Conservation (phyloP, 768 basidiomycete genomes). For the Polyporus arcularius region DNA sequence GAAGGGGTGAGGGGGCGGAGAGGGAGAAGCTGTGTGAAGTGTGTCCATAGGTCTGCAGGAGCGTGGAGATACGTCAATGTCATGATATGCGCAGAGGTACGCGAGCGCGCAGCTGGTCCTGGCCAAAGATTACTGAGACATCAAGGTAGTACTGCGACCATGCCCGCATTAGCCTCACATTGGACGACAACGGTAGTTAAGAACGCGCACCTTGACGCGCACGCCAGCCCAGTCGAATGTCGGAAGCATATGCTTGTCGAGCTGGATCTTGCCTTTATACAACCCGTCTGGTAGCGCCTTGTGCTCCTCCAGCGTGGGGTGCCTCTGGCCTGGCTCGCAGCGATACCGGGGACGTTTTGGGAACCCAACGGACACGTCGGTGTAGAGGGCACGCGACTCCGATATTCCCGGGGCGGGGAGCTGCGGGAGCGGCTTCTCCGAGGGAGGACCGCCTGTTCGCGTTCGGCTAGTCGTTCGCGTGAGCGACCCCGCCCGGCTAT, state of each 20-base stretch:
- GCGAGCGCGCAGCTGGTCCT: conserved; percentile 62
- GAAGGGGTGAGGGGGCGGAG: neutral
- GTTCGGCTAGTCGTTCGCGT: conserved; percentile 13
- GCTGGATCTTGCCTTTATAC: conserved; percentile 56
- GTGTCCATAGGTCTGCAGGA: neutral
- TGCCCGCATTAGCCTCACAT: neutral
- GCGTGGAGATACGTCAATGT: conserved; percentile 7
- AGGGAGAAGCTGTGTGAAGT: neutral
- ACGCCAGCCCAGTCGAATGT: conserved; percentile 68
- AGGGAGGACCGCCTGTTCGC: neutral
- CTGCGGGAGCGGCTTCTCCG: conserved; percentile 30
- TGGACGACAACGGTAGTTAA: neutral
- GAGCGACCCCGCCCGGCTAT: neutral
- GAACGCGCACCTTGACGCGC: conserved; percentile 60
- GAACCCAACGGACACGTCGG: conserved; percentile 63
- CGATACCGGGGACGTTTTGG: conserved; percentile 64
- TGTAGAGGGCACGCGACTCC: conserved; percentile 49
- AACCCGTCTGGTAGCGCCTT: conserved; percentile 66
- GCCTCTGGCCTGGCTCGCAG: conserved; percentile 37
- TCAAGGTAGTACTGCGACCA: conserved; percentile 68
- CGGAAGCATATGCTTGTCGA: conserved; percentile 62
- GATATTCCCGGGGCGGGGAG: conserved; percentile 30
- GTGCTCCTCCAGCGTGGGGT: conserved; percentile 49
- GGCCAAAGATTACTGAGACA: conserved; percentile 63
- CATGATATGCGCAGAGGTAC: conserved; percentile 62